These are phyloP conservation scores for Ophiostoma sp. DNA, from an alignment of 2,329 filamentous ascomycete species.

Conservation along the genomic window DNA sequence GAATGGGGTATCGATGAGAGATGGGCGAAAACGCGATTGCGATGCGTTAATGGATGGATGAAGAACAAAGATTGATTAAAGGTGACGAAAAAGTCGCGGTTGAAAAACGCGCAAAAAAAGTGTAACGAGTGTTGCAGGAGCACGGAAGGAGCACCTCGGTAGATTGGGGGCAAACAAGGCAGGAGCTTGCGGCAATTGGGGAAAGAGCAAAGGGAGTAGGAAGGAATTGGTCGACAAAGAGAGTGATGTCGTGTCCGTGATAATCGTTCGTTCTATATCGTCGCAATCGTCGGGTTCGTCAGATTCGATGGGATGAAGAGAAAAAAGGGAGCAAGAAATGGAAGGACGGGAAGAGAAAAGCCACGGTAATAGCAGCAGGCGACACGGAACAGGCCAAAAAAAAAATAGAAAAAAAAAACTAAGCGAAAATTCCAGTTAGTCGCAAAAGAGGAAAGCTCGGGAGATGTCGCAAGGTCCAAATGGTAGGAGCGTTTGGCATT, in stretches of 20 bases:
- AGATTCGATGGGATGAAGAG: slow-evolving; percentile 12
- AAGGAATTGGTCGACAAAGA: neutral
- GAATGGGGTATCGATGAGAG: neutral
- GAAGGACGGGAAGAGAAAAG: slow-evolving; percentile 1
- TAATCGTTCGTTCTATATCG: slow-evolving; percentile 5
- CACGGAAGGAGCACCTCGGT: slow-evolving; percentile 15
- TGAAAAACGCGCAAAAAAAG: slow-evolving; percentile 25
- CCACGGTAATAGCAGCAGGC: slow-evolving; percentile 6
- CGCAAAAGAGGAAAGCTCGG: slow-evolving; percentile 38
- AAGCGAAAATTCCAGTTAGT: slow-evolving; percentile 20
- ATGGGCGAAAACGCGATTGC: neutral
- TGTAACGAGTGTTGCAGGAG: slow-evolving; percentile 12
- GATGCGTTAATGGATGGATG: slow-evolving; percentile 2
- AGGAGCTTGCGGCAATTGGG: slow-evolving; percentile 4
- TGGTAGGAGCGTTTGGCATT: slow-evolving; percentile 13
- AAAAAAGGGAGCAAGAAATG: slow-evolving; percentile 3
- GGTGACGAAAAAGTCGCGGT: slow-evolving; percentile 5
- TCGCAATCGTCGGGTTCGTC: slow-evolving; percentile 14
- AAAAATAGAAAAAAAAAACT: slow-evolving; percentile 20
- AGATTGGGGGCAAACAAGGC: slow-evolving; percentile 8
- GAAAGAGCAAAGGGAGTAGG: neutral
- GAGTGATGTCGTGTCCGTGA: slow-evolving; percentile 16
- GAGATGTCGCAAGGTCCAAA: slow-evolving; percentile 36
- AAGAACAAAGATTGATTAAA: neutral
- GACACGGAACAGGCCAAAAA: slow-evolving; percentile 15